A percentile compares a stretch with the other conserved stretches of the same genome.
Conservation (phyloP, 208 protist species). For the Wallacemonas sp. region DNA sequence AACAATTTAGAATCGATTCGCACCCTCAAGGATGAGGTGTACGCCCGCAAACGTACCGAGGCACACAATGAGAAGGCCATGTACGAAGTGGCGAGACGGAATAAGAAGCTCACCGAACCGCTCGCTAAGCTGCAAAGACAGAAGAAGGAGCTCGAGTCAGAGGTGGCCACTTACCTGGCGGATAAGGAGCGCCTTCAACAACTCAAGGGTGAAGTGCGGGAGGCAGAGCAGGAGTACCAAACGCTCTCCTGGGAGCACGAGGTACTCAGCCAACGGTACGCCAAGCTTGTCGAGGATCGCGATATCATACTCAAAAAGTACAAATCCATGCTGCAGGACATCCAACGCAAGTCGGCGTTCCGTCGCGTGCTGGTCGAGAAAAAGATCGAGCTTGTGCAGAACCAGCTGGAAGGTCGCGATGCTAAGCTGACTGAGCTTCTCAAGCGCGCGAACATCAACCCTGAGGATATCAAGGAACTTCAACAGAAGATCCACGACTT, state of each 20-base stretch:
- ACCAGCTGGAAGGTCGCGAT: constrained; percentile 93
- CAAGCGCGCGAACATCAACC: constrained; percentile 93
- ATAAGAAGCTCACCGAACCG: constrained; percentile 96
- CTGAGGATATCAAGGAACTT: constrained; percentile 87
- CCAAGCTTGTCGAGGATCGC: constrained; percentile 92
- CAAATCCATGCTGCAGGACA: constrained; percentile 94
- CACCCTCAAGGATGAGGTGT: constrained; percentile 96
- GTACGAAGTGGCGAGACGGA: constrained; percentile 96
- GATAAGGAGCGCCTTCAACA: constrained; percentile 86
- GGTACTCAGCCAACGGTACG: constrained; percentile 93
- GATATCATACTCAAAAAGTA: constrained; percentile 96
- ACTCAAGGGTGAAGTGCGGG: constrained; percentile 73
- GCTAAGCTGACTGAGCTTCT: constrained; percentile 93
- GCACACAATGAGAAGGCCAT: constrained; percentile 97
- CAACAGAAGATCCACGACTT: constrained; percentile 95
- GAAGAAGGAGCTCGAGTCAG: constrained; percentile 90
- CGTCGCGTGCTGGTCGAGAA: constrained; percentile 95
- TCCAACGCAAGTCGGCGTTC: constrained; percentile 95
- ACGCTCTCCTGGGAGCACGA: constrained; percentile 96
- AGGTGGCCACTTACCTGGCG: constrained; percentile 90
- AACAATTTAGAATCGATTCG: constrained; percentile 99
- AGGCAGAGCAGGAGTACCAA: constrained; percentile 89
- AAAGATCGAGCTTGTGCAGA: constrained; percentile 93
- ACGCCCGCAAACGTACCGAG: constrained; percentile 94
- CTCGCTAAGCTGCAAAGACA: constrained; percentile 90